Conservation (phyloP, 116 monocot genomes). For the Posidonia oceanica region DNA sequence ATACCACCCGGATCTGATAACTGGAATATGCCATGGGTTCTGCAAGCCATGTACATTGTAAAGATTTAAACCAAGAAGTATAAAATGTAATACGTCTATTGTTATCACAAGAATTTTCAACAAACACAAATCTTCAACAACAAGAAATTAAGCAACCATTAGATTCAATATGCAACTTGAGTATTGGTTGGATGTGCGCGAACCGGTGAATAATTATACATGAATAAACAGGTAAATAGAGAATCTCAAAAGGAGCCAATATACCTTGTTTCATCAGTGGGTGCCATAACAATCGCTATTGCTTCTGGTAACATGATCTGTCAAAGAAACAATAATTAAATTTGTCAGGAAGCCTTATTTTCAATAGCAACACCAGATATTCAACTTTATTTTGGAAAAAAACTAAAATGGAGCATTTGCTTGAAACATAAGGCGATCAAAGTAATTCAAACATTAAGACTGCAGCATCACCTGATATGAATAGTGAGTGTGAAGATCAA, state of each 20-base stretch:
- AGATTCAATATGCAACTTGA: neutral
- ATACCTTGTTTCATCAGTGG: conserved; percentile 82
- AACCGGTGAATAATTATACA: neutral
- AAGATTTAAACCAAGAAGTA: too few relatives aligned
- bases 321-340: conserved; percentile 6
- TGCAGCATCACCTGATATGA: conserved; percentile 76
- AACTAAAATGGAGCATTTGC: neutral
- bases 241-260: neutral
- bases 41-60: conserved; percentile 9
- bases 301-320: conserved; percentile 99
- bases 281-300: conserved; percentile 99
- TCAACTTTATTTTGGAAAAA: neutral
- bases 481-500: conserved; percentile 99
- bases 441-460: neutral
- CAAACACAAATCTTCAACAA: neutral
- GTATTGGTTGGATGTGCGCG: too few relatives aligned
- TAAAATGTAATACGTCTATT: too few relatives aligned
- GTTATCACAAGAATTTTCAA: neutral
- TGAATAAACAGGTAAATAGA: neutral
- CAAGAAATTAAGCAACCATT: neutral
- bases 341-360: neutral
- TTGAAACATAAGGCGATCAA: too few relatives aligned
- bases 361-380: too few relatives aligned
- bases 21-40: conserved; percentile 95
- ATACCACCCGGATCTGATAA: conserved; percentile 86